Percentiles rank a stretch among this genome's conserved stretches.
These are phyloP conservation scores for Ajuga chamaepitys DNA, from an alignment of 257 asterid species.

Conservation along the genomic window DNA sequence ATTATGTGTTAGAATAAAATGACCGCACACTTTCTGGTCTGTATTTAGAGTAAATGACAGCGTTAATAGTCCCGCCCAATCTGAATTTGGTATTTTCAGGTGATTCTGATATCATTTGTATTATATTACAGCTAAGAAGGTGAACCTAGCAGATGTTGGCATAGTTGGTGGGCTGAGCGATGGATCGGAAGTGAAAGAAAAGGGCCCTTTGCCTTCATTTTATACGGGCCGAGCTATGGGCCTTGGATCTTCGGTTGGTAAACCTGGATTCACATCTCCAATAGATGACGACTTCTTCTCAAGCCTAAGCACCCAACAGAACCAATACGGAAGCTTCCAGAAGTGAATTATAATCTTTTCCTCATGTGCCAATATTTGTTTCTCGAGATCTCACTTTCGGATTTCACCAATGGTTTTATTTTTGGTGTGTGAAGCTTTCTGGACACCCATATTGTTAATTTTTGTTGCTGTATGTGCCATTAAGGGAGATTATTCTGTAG, in stretches of 20 bases:
- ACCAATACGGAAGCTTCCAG: slow-evolving; percentile 63
- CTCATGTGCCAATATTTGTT: not conserved
- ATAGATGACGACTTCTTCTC: slow-evolving; percentile 60
- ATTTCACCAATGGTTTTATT: slow-evolving; percentile 7
- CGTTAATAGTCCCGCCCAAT: too few species aligned
- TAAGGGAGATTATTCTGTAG: too few species aligned
- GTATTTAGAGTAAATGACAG: too few species aligned
- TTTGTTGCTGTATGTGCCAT: slow-evolving; percentile 6
- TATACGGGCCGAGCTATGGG: slow-evolving; percentile 64
- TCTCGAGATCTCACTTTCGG: slow-evolving; percentile 9
- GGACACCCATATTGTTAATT: not conserved
- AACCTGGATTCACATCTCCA: slow-evolving; percentile 40
- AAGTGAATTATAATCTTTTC: slow-evolving; percentile 31
- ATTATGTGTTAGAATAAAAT: too few species aligned
- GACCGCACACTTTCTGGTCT: too few species aligned
- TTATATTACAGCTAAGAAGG: slow-evolving; percentile 66
- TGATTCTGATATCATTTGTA: not conserved
- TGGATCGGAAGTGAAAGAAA: slow-evolving; percentile 53
- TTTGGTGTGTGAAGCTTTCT: slow-evolving; percentile 7
- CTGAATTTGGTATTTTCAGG: not conserved
- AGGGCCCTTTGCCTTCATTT: slow-evolving; percentile 51
- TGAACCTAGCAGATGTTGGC: slow-evolving; percentile 76
- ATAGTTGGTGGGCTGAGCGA: slow-evolving; percentile 59
- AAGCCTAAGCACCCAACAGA: slow-evolving; percentile 51
- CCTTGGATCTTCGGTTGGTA: slow-evolving; percentile 48